Evolutionary conservation across 2,329 filamentous ascomycete genomes (phyloP).

Genomic region (Talaromyces rugulosus): DNA sequence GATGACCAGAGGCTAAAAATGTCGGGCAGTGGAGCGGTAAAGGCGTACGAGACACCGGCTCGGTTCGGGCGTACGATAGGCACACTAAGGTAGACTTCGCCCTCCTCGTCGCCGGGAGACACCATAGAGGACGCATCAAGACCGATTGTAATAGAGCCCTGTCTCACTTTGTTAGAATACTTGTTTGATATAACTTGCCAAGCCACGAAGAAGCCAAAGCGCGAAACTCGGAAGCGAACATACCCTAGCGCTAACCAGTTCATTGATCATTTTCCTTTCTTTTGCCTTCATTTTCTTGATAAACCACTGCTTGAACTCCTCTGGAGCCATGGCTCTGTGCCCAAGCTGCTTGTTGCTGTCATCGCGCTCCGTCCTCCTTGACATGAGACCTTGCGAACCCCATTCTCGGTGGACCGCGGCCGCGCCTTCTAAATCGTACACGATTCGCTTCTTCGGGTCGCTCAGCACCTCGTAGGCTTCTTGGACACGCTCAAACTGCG

Average conservation of each 20-base stretch:
- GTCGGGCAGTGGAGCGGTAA: conserved; percentile 30
- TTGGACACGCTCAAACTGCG: conserved; percentile 35
- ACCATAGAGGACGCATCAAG: conserved; percentile 34
- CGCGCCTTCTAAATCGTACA: conserved; percentile 41
- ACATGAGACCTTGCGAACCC: conserved; percentile 23
- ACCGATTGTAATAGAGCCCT: conserved; percentile 31
- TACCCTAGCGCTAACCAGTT: conserved; percentile 35
- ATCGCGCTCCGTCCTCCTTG: conserved; percentile 23
- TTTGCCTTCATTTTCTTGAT: conserved; percentile 36
- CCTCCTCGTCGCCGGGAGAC: conserved; percentile 24
- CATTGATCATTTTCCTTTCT: conserved; percentile 33
- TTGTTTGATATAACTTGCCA: background rate
- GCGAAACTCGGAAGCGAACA: conserved; percentile 13
- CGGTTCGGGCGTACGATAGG: conserved; percentile 23
- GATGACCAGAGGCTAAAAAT: conserved; percentile 16
- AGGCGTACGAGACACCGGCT: conserved; percentile 30
- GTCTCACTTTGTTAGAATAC: background rate
- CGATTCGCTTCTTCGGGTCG: conserved; percentile 37
- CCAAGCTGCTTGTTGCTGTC: conserved; percentile 30
- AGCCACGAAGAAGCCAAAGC: background rate
- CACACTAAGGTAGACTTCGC: conserved; percentile 25
- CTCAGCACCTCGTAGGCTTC: conserved; percentile 41
- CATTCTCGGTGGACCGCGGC: conserved; percentile 39
- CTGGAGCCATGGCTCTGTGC: conserved; percentile 32
- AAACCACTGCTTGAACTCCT: conserved; percentile 40